Base-by-base conservation (phyloP, 768 basidiomycete genomes). In the Tylopilus rubrobrunneus region DNA sequence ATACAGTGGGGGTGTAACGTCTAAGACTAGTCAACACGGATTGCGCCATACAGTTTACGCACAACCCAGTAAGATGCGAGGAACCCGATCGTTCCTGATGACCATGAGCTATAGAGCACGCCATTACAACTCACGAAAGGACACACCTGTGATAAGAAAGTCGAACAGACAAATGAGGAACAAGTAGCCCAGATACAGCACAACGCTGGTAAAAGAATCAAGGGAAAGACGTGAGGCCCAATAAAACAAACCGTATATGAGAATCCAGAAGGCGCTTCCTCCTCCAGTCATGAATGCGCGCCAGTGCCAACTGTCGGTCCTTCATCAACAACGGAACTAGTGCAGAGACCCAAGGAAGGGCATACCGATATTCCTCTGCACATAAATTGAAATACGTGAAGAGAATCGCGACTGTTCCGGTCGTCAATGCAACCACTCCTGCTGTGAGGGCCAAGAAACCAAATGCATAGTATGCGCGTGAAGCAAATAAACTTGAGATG, bases 401-500 rank as follows among this genome's bases (percentile, higher is more conserved):
- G 15, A 91, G 77, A 57, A 98, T 91, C 5, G 91, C 83, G 39
- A 94, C 89, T 0, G 95, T 96, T 4, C 93, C 95, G 0, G 92
- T 88, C 15, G 93, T 97, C 29, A 98, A 74, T 46, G 79, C 79
- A 27, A 94, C 89, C 28, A 98, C 84, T 14, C 80, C 79, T 48
- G 88, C 87, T 0, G 93, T 95, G 50, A 98, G 73, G 27, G 92
- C 89, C 42, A 98, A 72, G 75, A 98, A 98, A 15, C 96, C 96
- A 67, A 98, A 98, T 11, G 96, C 96, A 68, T 97, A 98, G 73
- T 94, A 96, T 43, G 88, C 89, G 33, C 91, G 81, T 10, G 92
- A 88, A 23, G 94, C 94, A 62, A 97, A 98, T 27, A 98, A 77
- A 62, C 86, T 89, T 12, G 92, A 91, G 54, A 98, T 76, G 42